These are phyloP conservation scores for Mariannaea elegans DNA, from an alignment of 2,329 filamentous ascomycete genomes.

Conservation along the genomic window DNA sequence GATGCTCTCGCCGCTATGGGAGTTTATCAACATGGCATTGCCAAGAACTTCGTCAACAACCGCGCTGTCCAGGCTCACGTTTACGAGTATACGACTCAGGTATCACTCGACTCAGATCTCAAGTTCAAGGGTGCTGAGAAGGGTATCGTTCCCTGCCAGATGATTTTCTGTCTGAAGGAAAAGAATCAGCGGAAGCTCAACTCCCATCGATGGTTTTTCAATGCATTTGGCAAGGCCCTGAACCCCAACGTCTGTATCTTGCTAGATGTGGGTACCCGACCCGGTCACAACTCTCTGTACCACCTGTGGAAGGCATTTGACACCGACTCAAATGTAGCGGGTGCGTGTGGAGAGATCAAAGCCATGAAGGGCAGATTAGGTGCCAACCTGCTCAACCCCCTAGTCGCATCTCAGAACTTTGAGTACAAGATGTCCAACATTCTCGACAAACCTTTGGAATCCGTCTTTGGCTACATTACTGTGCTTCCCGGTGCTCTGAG, in stretches of 20 bases:
- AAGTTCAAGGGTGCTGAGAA: slow-evolving; percentile 99
- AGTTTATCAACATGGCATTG: slow-evolving; percentile 97
- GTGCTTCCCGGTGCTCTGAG: slow-evolving; percentile 94
- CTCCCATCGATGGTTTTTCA: slow-evolving; percentile 99
- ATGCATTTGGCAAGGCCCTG: slow-evolving; percentile 90
- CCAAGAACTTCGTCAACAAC: slow-evolving; percentile 97
- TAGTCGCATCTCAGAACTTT: slow-evolving; percentile 97
- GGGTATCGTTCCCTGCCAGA: slow-evolving; percentile 96
- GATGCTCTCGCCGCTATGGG: slow-evolving; percentile 97
- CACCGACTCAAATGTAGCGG: slow-evolving; percentile 95
- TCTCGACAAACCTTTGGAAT: slow-evolving; percentile 95
- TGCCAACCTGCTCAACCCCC: slow-evolving; percentile 85
- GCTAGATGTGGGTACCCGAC: slow-evolving; percentile 94
- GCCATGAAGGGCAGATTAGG: slow-evolving; percentile 92
- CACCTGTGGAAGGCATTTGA: slow-evolving; percentile 99
- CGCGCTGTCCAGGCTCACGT: slow-evolving; percentile 95
- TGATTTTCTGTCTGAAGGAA: slow-evolving; percentile 98
- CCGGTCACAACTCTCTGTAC: slow-evolving; percentile 89
- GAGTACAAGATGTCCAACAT: slow-evolving; percentile 99
- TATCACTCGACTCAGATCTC: slow-evolving; percentile 92
- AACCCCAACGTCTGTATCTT: slow-evolving; percentile 97
- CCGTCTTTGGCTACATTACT: slow-evolving; percentile 97
- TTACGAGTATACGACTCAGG: slow-evolving; percentile 98
- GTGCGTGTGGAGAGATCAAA: slow-evolving; percentile 96
- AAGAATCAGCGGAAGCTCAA: slow-evolving; percentile 98